Evolutionary conservation across 768 basidiomycete genomes (phyloP).

Genomic region (Boletus rex-veris): DNA sequence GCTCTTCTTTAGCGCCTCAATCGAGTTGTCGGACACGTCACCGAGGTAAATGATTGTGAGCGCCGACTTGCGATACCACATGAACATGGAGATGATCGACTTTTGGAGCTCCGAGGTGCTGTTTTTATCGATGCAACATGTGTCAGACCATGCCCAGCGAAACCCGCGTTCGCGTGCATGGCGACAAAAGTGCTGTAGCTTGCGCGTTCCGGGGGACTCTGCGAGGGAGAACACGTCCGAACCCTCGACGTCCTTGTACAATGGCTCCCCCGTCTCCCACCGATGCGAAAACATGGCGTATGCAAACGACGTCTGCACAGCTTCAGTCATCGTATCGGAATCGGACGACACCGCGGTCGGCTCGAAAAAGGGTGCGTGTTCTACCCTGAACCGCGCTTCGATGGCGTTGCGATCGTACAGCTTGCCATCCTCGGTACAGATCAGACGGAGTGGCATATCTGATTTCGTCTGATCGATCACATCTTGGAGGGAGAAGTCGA

Average conservation of each 20-base stretch:
- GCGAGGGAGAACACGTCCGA: constrained; percentile 16
- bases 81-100: constrained; percentile 31
- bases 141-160: constrained; percentile 29
- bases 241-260: constrained; percentile 14
- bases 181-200: constrained; percentile 19
- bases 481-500: constrained; percentile 9
- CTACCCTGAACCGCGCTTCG: constrained; percentile 13
- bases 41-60: constrained; percentile 25
- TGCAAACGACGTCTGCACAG: constrained; percentile 13
- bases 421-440: constrained; percentile 25
- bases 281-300: constrained; percentile 27
- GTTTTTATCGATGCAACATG: constrained; percentile 28
- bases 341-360: constrained; percentile 1
- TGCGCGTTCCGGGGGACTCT: constrained; percentile 7
- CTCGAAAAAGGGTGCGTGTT: constrained; percentile 12
- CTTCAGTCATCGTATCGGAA: background rate
- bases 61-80: constrained; percentile 26
- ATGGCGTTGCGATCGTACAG: constrained; percentile 18
- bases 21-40: constrained; percentile 13
- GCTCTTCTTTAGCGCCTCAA: constrained; percentile 14
- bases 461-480: constrained; percentile 13
- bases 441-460: constrained; percentile 23
- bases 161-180: constrained; percentile 18
- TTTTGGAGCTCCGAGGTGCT: constrained; percentile 29
- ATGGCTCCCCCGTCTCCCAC: constrained; percentile 18